Base-by-base conservation (phyloP, 2,329 filamentous ascomycete genomes). In the Pseudogymnoascus pannorum region DNA sequence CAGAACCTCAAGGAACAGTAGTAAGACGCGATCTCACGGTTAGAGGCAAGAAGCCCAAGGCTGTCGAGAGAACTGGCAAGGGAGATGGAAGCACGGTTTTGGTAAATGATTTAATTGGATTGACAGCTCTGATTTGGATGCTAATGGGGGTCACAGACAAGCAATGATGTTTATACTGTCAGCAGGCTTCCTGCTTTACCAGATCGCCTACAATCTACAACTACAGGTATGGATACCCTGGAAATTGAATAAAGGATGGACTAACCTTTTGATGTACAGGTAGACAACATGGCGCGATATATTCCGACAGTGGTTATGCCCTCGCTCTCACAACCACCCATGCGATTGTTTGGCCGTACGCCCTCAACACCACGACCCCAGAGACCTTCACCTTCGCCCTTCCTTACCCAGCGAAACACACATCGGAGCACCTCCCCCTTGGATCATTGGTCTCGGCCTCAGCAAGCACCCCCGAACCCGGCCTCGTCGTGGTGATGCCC, bases 311-410 rank as follows among this genome's bases (percentile, higher is more conserved):
- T 71, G 88, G 85, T 66, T 91, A 92, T 71, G 92, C 90, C 57
- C 80, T 97, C 61, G 87, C 86, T 54, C 80, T 97, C 61, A 95
- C 91, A 7, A 85, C 87, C 66, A 86, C 87, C 6, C 87, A 92
- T 71, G 94, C 92, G 68, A 83, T 95, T 64, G 85, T 96, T 58
- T 99, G 94, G 94, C 88, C 91, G 14, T 97, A 97, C 75, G 85
- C 85, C 26, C 79, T 81, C n/a, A 80, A 82, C 22, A 81, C 83
- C 33, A 77, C 84, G 59, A 87, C 87, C 1, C 86, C 88, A 69
- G 88, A 93, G 72, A 88, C 91, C 22, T 89, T 92, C 68, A 86
- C 84, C 8, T 91, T 99, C 69, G 84, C 87, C 22, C 81, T 97
- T 20, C 90, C 92, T 1, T 86, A 91, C 66, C 81, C 85, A 11